Conservation (phyloP, 176 grass and related monocot species). For the Carex littledalei region DNA sequence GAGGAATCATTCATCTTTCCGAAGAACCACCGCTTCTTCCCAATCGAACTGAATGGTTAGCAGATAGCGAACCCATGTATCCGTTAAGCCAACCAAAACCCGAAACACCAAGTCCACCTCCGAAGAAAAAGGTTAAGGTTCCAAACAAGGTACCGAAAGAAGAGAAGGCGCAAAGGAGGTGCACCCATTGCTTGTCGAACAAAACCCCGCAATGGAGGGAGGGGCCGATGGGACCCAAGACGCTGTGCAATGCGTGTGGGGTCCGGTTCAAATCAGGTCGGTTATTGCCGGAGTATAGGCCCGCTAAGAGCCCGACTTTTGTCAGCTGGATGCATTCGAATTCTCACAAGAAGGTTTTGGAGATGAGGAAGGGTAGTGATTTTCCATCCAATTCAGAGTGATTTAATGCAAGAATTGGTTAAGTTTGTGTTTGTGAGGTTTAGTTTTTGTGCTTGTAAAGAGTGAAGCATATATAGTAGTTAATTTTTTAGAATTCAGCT, state of each 20-base stretch:
- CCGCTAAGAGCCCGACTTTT: conserved; percentile 89
- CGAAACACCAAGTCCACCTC: conserved; percentile 19
- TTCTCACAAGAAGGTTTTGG: conserved; percentile 95
- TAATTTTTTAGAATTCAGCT: conserved; percentile 22
- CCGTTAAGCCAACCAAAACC: conserved; percentile 48
- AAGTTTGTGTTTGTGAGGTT: background rate
- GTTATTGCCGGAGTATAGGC: conserved; percentile 86
- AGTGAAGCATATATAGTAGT: conserved; percentile 18
- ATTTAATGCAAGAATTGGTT: background rate
- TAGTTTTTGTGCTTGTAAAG: conserved; percentile 16
- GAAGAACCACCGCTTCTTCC: conserved; percentile 40
- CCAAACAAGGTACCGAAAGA: background rate
- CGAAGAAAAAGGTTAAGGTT: conserved; percentile 13
- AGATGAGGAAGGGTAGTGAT: conserved; percentile 50
- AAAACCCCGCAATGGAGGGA: conserved; percentile 66
- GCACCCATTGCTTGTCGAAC: conserved; percentile 63
- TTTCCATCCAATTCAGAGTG: conserved; percentile 21
- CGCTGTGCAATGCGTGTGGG: conserved; percentile 56
- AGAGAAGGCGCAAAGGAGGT: conserved; percentile 46
- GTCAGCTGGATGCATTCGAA: conserved; percentile 86
- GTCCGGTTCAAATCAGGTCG: conserved; percentile 69
- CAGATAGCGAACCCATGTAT: conserved; percentile 88
- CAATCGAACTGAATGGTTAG: conserved; percentile 76
- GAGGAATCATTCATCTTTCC: conserved; percentile 17
- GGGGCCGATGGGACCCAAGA: conserved; percentile 49